These are phyloP conservation scores for Acmispon strigosus DNA, from an alignment of 306 rosid species.

Conservation along the genomic window DNA sequence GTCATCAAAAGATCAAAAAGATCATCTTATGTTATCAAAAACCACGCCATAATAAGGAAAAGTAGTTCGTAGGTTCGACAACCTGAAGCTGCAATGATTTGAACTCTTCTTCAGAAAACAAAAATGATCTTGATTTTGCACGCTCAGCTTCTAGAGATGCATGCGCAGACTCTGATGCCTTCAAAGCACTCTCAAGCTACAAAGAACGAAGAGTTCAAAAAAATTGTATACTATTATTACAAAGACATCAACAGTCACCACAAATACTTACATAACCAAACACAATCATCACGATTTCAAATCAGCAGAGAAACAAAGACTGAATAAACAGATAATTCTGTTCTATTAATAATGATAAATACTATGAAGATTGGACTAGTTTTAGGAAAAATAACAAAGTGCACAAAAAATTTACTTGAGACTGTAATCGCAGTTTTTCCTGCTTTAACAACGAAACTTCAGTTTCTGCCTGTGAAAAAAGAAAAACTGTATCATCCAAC, in stretches of 20 bases:
- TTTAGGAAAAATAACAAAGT: background rate
- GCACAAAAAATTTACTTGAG: conserved; percentile 51
- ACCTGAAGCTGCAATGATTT: conserved; percentile 94
- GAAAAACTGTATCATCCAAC: conserved; percentile 10
- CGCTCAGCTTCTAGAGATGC: conserved; percentile 71
- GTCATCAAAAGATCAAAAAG: background rate
- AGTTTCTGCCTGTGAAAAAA: conserved; percentile 72
- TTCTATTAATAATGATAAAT: background rate
- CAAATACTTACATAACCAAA: background rate
- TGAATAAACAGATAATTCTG: background rate
- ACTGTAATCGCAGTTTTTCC: conserved; percentile 78
- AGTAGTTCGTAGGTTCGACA: background rate
- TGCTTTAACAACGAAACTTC: conserved; percentile 80
- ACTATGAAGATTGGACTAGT: background rate
- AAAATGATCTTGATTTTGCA: conserved; percentile 57
- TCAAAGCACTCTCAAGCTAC: conserved; percentile 82
- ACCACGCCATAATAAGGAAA: background rate
- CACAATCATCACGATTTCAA: background rate
- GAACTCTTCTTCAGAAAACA: conserved; percentile 86
- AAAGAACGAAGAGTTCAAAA: background rate
- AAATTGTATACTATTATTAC: conserved; percentile 1
- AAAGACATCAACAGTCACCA: background rate
- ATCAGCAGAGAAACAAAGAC: background rate
- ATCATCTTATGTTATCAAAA: background rate
- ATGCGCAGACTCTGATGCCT: conserved; percentile 74